Percentiles rank a stretch among this genome's conserved stretches.
Evolutionary conservation across 441 rosid genomes (phyloP).

Genomic region (Adansonia gregorii): DNA sequence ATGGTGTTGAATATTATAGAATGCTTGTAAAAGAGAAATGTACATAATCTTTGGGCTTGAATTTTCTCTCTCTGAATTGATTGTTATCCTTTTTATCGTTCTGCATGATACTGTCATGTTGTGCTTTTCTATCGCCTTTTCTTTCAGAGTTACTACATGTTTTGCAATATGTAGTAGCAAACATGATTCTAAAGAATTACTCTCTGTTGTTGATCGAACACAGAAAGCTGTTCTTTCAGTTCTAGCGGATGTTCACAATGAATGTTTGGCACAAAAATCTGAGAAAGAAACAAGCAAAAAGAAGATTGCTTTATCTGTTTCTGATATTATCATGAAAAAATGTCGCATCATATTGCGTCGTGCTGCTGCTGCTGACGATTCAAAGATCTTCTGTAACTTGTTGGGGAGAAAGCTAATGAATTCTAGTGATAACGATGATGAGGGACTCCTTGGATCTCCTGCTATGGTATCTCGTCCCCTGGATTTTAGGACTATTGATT

Average conservation of each 20-base stretch:
- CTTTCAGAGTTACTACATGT: not conserved
- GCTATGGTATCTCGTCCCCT: slow-evolving; percentile 96
- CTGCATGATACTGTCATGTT: slow-evolving; percentile 15
- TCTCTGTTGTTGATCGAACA: slow-evolving; percentile 46
- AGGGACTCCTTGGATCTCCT: slow-evolving; percentile 96
- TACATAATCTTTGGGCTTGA: not conserved
- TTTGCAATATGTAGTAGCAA: slow-evolving; percentile 15
- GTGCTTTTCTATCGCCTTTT: slow-evolving; percentile 15
- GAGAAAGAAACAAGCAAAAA: slow-evolving; percentile 62
- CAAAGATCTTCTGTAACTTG: slow-evolving; percentile 84
- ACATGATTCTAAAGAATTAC: slow-evolving; percentile 38
- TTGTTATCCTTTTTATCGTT: not conserved
- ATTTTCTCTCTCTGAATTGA: not conserved
- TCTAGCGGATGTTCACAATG: slow-evolving; percentile 66
- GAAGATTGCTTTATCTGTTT: slow-evolving; percentile 55
- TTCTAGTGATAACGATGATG: slow-evolving; percentile 85
- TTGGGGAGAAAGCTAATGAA: slow-evolving; percentile 79
- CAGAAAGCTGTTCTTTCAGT: slow-evolving; percentile 99
- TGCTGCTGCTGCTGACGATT: slow-evolving; percentile 86
- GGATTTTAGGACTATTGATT: slow-evolving; percentile 97
- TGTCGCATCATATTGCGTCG: slow-evolving; percentile 85
- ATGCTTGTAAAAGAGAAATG: slow-evolving; percentile 5
- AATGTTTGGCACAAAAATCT: slow-evolving; percentile 53
- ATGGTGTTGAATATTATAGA: slow-evolving; percentile 9
- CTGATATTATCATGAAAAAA: slow-evolving; percentile 88